phyloP scores from a whole-genome alignment of 257 asterid genomes.

The Solanum clarkiae region DNA sequence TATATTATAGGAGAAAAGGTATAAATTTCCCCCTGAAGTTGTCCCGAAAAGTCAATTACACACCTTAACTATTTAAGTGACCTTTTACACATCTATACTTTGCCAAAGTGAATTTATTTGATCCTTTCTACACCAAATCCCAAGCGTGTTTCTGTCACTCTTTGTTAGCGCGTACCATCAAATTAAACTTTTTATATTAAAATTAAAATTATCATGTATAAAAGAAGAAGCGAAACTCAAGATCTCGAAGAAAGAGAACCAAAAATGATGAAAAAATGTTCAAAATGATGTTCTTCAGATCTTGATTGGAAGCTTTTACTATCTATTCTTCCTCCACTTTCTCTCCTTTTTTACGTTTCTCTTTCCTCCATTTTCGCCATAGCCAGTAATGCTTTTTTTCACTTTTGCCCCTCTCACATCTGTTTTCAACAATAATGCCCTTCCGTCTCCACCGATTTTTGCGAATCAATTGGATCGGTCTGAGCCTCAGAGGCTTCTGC shows the following conservation, averaged over 20 bases:
- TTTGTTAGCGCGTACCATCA: too few relatives aligned
- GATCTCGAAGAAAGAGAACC: neutral
- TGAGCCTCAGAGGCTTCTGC: neutral
- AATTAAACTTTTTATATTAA: too few relatives aligned
- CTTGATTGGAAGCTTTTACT: conserved; percentile 47
- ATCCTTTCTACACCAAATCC: too few relatives aligned
- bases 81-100: too few relatives aligned
- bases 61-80: too few relatives aligned
- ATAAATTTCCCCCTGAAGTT: too few relatives aligned
- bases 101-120: too few relatives aligned
- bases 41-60: too few relatives aligned
- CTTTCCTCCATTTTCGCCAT: conserved; percentile 25
- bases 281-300: conserved; percentile 15
- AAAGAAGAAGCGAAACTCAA: neutral
- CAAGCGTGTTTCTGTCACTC: too few relatives aligned
- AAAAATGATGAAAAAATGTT: conserved; percentile 22
- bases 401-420: conserved; percentile 31
- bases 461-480: neutral
- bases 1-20: too few relatives aligned
- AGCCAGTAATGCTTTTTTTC: neutral
- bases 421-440: conserved; percentile 15
- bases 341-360: conserved; percentile 33
- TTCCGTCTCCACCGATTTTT: neutral
- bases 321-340: conserved; percentile 35
- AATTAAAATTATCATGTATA: neutral